Evolutionary conservation across 2,329 filamentous ascomycete species (phyloP).

Genomic region (Colletotrichum caudatum): DNA sequence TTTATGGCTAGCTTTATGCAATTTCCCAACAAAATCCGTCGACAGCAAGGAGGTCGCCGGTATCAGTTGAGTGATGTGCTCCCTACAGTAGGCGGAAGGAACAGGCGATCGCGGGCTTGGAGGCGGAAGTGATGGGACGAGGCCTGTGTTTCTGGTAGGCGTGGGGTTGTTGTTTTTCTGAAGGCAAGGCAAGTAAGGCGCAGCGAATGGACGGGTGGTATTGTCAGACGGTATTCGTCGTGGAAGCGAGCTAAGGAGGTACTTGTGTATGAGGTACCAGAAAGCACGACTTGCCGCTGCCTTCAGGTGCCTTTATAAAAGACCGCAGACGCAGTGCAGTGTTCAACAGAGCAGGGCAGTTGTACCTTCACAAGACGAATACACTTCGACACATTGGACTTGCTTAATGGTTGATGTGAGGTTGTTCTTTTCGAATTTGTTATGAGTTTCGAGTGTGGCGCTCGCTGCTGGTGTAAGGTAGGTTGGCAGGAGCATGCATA

Average conservation of each 20-base stretch:
- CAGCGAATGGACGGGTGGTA: background rate
- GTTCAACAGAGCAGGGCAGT: too few relatives aligned
- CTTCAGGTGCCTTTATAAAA: background rate
- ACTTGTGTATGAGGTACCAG: background rate
- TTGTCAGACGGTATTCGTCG: background rate
- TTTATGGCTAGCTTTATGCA: background rate
- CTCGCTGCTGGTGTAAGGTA: background rate
- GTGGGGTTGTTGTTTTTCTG: constrained; percentile 16
- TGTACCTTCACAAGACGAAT: background rate
- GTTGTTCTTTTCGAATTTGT: background rate
- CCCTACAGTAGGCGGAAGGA: background rate
- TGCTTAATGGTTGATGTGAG: background rate
- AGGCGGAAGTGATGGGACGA: background rate
- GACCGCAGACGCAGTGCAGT: background rate
- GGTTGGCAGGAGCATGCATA: background rate
- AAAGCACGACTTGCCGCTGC: background rate
- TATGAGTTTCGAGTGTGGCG: background rate
- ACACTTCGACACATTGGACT: background rate
- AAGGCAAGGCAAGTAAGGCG: constrained; percentile 1
- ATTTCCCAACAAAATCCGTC: background rate
- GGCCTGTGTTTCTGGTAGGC: background rate
- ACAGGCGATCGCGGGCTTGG: background rate
- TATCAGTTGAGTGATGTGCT: background rate
- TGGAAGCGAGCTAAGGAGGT: background rate
- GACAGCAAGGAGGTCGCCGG: background rate